Evolutionary conservation across 2,329 filamentous ascomycete species (phyloP).

Genomic region (Botrytis sinoallii): DNA sequence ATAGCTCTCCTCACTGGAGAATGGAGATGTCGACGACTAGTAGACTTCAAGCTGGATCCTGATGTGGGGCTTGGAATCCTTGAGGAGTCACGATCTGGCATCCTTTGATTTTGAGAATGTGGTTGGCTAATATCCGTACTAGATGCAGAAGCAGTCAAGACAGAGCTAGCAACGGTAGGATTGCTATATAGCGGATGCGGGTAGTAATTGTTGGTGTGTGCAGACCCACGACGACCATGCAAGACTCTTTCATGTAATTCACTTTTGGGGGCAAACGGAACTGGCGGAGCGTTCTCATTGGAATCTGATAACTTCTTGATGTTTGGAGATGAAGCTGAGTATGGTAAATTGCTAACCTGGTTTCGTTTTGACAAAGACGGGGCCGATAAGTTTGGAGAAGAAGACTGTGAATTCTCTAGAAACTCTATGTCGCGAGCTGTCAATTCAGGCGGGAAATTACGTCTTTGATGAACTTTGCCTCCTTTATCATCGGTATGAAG

Average conservation of each 20-base stretch:
- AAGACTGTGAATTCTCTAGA: background rate
- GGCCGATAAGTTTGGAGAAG: background rate
- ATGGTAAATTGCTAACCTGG: background rate
- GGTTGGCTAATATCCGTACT: constrained; percentile 23
- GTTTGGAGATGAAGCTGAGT: constrained; percentile 13
- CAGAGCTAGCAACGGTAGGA: constrained; percentile 28
- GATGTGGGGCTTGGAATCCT: constrained; percentile 19
- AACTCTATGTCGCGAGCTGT: background rate
- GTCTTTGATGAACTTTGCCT: background rate
- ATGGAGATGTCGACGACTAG: constrained; percentile 22
- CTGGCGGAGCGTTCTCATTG: constrained; percentile 5
- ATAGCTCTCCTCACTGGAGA: constrained; percentile 21
- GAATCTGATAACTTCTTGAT: background rate
- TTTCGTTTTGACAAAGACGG: background rate
- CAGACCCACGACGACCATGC: constrained; percentile 9
- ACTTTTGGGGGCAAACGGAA: constrained; percentile 15
- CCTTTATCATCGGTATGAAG: background rate
- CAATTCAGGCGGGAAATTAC: background rate
- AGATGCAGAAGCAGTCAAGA: constrained; percentile 28
- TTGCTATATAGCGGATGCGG: constrained; percentile 22
- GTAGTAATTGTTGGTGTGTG: constrained; percentile 8
- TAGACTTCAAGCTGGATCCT: background rate
- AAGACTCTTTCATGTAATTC: constrained; percentile 7
- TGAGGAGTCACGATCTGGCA: background rate
- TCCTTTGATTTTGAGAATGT: background rate